Evolutionary conservation across 257 asterid species (phyloP).

Genomic region (Nyctanthes arbortristis): DNA sequence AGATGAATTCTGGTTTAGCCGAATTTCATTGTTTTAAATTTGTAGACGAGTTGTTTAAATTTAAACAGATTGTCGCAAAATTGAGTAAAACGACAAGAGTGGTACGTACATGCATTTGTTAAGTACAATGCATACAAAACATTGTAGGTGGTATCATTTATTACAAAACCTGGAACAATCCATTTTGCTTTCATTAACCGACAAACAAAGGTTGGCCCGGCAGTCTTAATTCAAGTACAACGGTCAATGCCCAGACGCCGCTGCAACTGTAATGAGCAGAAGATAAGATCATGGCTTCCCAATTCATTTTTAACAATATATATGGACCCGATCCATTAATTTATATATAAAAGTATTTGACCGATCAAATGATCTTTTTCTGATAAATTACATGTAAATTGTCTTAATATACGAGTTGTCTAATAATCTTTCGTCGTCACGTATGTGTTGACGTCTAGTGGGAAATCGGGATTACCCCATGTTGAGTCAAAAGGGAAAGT

Average conservation of each 20-base stretch:
- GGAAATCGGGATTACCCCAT: no score
- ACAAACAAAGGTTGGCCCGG: conserved; percentile 21
- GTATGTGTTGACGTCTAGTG: no score
- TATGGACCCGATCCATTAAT: neutral
- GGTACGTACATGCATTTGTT: neutral
- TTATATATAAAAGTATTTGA: no score
- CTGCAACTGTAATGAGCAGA: conserved; percentile 2
- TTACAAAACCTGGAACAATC: neutral
- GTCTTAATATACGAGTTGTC: no score
- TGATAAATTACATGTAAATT: no score
- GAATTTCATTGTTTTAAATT: neutral
- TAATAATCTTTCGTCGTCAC: no score
- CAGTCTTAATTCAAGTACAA: conserved; percentile 19
- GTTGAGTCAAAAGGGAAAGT: conserved; percentile 59
- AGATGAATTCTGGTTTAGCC: no score
- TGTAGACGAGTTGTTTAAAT: neutral
- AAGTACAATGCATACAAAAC: neutral
- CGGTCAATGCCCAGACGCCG: conserved; percentile 16
- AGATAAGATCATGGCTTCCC: conserved; percentile 13
- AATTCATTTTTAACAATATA: neutral
- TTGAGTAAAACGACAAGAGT: neutral
- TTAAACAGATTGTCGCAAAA: neutral
- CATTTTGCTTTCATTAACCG: conserved; percentile 3
- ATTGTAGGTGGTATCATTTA: neutral
- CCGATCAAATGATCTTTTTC: no score